Evolutionary conservation across 2,329 filamentous ascomycete species (phyloP).

Genomic region (Arthrocladium fulminans): DNA sequence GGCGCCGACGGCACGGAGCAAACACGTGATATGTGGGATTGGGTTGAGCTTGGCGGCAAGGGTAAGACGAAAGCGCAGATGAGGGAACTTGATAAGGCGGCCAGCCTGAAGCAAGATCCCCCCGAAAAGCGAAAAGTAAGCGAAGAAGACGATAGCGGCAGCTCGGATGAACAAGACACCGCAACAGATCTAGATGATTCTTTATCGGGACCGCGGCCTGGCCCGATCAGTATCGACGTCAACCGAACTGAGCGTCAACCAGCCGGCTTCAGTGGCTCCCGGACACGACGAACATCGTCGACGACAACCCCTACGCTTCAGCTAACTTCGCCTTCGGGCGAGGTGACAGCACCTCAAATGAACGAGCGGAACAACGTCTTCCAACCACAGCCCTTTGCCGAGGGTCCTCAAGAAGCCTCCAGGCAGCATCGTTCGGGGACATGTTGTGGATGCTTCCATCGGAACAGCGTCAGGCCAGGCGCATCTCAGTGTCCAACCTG

Average conservation of each 20-base stretch:
- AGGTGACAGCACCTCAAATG: not conserved
- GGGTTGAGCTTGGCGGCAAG: slow-evolving; percentile 15
- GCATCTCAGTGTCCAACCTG: not conserved
- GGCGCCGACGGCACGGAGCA: slow-evolving; percentile 16
- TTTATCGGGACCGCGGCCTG: not conserved
- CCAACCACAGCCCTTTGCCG: not conserved
- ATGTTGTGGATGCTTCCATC: not conserved
- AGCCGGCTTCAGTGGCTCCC: not conserved
- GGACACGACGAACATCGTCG: not conserved
- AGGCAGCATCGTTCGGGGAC: not conserved
- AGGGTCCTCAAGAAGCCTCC: not conserved
- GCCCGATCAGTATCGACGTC: not conserved
- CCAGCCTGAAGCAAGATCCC: not conserved
- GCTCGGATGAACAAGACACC: not conserved
- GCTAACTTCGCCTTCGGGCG: no score
- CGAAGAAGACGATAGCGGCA: not conserved
- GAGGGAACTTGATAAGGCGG: not conserved
- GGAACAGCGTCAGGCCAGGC: not conserved
- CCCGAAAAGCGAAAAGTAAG: not conserved
- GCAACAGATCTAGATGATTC: not conserved
- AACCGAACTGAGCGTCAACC: not conserved
- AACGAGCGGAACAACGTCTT: not conserved
- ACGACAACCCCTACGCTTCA: not conserved
- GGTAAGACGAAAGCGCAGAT: slow-evolving; percentile 13
- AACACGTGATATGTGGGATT: slow-evolving; percentile 9